Evolutionary conservation across 345 rosid species (phyloP).

Genomic region (Dovyalis caffra): DNA sequence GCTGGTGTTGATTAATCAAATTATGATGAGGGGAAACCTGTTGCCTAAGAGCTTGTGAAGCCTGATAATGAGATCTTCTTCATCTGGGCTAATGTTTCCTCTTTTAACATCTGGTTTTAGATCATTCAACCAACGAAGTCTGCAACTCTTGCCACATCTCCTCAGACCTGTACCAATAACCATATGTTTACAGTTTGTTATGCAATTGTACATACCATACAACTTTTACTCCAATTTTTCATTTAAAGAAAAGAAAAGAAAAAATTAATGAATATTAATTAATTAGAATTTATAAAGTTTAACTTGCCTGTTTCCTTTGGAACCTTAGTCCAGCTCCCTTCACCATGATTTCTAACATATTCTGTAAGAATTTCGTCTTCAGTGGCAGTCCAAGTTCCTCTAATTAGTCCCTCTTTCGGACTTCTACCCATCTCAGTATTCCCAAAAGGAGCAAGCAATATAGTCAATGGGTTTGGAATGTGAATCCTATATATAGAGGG

Average conservation of each 20-base stretch:
- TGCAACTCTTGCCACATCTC: constrained; percentile 45
- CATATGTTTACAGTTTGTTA: background rate
- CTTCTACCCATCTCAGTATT: constrained; percentile 31
- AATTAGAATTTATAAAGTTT: background rate
- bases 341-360: constrained; percentile 28
- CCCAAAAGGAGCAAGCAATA: no score
- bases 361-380: constrained; percentile 41
- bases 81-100: constrained; percentile 38
- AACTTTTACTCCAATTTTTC: no score
- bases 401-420: constrained; percentile 19
- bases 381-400: constrained; percentile 35
- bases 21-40: constrained; percentile 3
- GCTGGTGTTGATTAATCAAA: no score
- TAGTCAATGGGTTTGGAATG: no score
- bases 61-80: constrained; percentile 44
- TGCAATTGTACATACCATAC: background rate
- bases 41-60: constrained; percentile 23
- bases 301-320: constrained; percentile 10
- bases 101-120: constrained; percentile 44
- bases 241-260: no score
- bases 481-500: no score
- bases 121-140: constrained; percentile 44
- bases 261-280: no score
- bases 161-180: constrained; percentile 2
- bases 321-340: constrained; percentile 15